These are phyloP conservation scores for Streptanthus diversifolius DNA, from an alignment of 345 rosid species.

Conservation along the genomic window DNA sequence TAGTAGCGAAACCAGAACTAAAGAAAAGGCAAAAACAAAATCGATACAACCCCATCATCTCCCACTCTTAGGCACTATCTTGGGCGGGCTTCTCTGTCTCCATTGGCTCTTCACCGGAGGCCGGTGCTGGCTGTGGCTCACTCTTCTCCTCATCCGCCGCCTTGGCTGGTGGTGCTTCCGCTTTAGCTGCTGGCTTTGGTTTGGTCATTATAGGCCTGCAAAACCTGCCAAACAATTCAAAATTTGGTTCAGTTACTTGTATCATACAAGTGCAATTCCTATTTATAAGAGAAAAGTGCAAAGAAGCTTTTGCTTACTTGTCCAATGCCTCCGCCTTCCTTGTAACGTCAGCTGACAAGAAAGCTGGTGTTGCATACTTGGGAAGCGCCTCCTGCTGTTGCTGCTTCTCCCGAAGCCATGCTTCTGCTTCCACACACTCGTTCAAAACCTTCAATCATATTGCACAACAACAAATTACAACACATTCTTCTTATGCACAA, in stretches of 20 bases:
- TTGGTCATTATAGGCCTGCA: slow-evolving; percentile 95
- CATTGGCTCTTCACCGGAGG: slow-evolving; percentile 58
- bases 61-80: slow-evolving; percentile 13
- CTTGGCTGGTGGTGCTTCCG: slow-evolving; percentile 59
- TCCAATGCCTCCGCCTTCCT: slow-evolving; percentile 86
- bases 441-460: slow-evolving; percentile 54
- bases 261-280: not conserved
- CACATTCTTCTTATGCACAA: not conserved
- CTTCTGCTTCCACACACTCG: slow-evolving; percentile 88
- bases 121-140: slow-evolving; percentile 46
- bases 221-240: slow-evolving; percentile 43
- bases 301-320: slow-evolving; percentile 45
- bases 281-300: not conserved
- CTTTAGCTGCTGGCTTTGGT: slow-evolving; percentile 76
- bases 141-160: slow-evolving; percentile 33
- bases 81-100: slow-evolving; percentile 55
- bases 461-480: not conserved
- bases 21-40: not conserved
- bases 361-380: slow-evolving; percentile 66
- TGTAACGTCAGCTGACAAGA: slow-evolving; percentile 73
- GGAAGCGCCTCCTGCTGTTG: slow-evolving; percentile 88
- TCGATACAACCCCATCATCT: slow-evolving; percentile 22
- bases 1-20: slow-evolving; percentile 9
- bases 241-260: not conserved
- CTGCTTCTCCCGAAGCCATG: slow-evolving; percentile 80